Evolutionary conservation across 495 filamentous ascomycete species (phyloP), one percentile per base, ranked within the genome.

Genomic region (Annulohypoxylon maeteangense): DNA sequence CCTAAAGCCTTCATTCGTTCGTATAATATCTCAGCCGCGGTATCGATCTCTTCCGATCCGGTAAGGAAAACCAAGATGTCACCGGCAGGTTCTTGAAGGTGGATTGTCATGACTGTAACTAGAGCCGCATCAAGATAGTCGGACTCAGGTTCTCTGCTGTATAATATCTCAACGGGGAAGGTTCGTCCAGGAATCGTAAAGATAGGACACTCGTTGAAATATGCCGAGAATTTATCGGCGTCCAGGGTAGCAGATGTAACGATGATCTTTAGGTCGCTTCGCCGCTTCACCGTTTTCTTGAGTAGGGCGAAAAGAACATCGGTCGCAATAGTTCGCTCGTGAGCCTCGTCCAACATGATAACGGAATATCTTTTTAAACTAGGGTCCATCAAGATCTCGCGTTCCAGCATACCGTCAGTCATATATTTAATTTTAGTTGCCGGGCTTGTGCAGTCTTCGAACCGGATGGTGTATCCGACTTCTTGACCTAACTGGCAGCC

Each of bases 341-440:
- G 95, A 3, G 96, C 95, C 75, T 99, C 95, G 75, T 99, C 95
- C 69, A 99, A 85, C 92, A 99, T 98, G 73, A 99, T 98, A 60
- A 96, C 92, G 2, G 92, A 94, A 72, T 99, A 99, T 71, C 90
- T 88, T 77, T 87, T 92, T 47, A 98, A 80, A 73, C 94, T 88
- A 0, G 94, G 92, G 75, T 98, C 96, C 29, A 98, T 83, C 14
- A 99, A 83, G 65, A 98, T 93, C 79, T 99, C 96, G 81, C 95
- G 84, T 81, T 98, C 90, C 73, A 99, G 87, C 91, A 98, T 99
- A 79, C 95, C 95, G 69, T 99, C 95, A 11, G 95, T 99, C 94
- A 98, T 98, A 81, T 98, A 99, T 81, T 98, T 98, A 83, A 99
- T 98, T 77, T 90, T 90, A 11, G 95, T 99, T 12, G 92, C 89